Evolutionary conservation across 495 filamentous ascomycete species (phyloP).

Genomic region (Daldinia caldariorum): DNA sequence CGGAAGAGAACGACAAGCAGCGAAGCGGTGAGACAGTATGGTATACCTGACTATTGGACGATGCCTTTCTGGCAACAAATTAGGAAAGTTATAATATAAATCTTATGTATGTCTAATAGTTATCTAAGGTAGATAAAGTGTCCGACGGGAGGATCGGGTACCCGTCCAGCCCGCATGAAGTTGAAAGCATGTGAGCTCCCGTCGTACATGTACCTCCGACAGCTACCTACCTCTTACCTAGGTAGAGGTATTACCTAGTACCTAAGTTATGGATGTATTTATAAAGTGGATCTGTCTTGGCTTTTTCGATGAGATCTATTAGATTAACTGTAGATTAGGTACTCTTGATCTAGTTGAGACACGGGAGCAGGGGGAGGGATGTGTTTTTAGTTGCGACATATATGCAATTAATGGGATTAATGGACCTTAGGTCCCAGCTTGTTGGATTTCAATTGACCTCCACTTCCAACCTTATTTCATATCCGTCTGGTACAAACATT

Average conservation of each 20-base stretch:
- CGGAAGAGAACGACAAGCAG: neutral
- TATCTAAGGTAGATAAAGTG: too few species aligned
- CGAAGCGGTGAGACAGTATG: conserved; percentile 26
- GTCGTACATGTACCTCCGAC: too few species aligned
- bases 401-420: conserved; percentile 3
- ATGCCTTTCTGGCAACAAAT: neutral
- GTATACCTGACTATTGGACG: neutral
- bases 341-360: neutral
- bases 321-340: too few species aligned
- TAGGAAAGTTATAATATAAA: too few species aligned
- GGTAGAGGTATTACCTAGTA: too few species aligned
- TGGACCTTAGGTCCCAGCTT: neutral
- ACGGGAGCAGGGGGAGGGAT: neutral
- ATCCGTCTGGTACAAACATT: neutral
- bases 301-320: neutral
- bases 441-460: neutral
- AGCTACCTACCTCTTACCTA: too few species aligned
- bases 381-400: neutral
- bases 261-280: neutral
- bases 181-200: neutral
- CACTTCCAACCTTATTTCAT: neutral
- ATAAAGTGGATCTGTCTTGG: neutral
- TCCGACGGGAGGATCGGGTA: too few species aligned
- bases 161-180: neutral
- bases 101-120: too few species aligned